Conservation (phyloP, 2,329 filamentous ascomycete genomes). For the Dothideomycetidae sp. region DNA sequence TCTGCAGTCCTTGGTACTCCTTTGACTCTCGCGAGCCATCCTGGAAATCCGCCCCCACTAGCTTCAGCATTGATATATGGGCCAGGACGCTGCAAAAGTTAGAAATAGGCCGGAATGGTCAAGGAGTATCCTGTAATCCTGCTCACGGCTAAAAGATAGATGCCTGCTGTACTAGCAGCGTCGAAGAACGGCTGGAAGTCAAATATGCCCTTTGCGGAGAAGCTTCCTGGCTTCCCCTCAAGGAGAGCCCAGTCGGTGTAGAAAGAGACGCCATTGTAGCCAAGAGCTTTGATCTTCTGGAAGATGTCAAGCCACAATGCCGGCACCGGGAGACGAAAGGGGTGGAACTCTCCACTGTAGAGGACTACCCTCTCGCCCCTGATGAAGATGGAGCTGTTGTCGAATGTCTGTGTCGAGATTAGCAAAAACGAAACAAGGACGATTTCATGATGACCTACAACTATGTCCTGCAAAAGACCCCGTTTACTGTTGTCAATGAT, state of each 20-base stretch:
- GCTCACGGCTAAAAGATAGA: conserved; percentile 54
- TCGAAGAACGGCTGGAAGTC: conserved; percentile 62
- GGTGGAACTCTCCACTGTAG: conserved; percentile 62
- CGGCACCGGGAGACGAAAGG: conserved; percentile 49
- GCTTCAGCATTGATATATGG: conserved; percentile 70
- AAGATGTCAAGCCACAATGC: conserved; percentile 57
- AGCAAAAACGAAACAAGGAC: not conserved
- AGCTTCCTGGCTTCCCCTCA: conserved; percentile 58
- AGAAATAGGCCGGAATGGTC: not conserved
- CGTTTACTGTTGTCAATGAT: conserved; percentile 7
- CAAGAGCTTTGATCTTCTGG: conserved; percentile 68
- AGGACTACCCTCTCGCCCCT: conserved; percentile 56
- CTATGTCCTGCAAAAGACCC: conserved; percentile 5
- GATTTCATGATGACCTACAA: not conserved
- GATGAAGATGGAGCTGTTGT: conserved; percentile 45
- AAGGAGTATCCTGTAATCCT: not conserved
- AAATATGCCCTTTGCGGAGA: conserved; percentile 57
- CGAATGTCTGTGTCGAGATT: conserved; percentile 22
- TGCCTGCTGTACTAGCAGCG: conserved; percentile 55
- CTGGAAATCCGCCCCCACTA: conserved; percentile 64
- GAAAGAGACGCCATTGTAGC: conserved; percentile 67
- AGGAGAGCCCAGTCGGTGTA: conserved; percentile 67
- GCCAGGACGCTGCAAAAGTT: conserved; percentile 34
- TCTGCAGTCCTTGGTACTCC: conserved; percentile 50
- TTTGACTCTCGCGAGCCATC: conserved; percentile 59